Conservation (phyloP, 371 early-diverging fungal species). For the Lichtheimia ornata region DNA sequence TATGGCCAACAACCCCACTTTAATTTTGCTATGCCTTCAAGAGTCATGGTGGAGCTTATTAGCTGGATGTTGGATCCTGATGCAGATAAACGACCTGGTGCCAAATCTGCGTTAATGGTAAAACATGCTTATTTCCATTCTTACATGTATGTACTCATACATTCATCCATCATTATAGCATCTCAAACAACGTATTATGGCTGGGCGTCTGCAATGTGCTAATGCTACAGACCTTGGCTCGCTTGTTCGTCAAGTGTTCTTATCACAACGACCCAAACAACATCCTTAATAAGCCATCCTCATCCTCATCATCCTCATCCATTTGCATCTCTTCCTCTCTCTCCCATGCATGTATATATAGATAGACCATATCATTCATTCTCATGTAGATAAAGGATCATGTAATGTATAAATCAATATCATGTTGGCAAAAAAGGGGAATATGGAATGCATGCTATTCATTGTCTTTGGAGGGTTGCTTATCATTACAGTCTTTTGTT, state of each 20-base stretch:
- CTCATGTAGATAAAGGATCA: too few relatives aligned
- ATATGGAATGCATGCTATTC: too few relatives aligned
- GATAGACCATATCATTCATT: too few relatives aligned
- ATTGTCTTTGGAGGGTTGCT: too few relatives aligned
- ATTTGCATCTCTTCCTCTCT: too few relatives aligned
- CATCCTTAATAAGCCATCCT: too few relatives aligned
- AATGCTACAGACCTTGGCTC: slow-evolving; percentile 36
- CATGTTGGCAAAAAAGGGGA: too few relatives aligned
- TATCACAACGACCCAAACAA: too few relatives aligned
- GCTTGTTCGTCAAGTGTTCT: slow-evolving; percentile 42
- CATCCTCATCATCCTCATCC: too few relatives aligned
- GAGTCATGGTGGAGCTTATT: slow-evolving; percentile 31
- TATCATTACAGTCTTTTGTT: too few relatives aligned
- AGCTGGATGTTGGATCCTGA: slow-evolving; percentile 46
- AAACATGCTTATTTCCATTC: background rate
- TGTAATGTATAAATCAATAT: too few relatives aligned
- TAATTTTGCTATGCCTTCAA: slow-evolving; percentile 41
- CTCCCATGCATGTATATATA: too few relatives aligned
- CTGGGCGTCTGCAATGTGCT: slow-evolving; percentile 33
- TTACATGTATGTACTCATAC: background rate
- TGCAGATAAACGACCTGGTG: slow-evolving; percentile 33
- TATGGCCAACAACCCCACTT: slow-evolving; percentile 41
- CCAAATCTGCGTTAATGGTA: slow-evolving; percentile 32
- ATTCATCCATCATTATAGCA: background rate
- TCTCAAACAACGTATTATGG: slow-evolving; percentile 25